Percentiles rank a stretch among this genome's conserved stretches.
These are phyloP conservation scores for Platanus orientalis DNA, from an alignment of 164 flowering plant genomes.

Conservation along the genomic window DNA sequence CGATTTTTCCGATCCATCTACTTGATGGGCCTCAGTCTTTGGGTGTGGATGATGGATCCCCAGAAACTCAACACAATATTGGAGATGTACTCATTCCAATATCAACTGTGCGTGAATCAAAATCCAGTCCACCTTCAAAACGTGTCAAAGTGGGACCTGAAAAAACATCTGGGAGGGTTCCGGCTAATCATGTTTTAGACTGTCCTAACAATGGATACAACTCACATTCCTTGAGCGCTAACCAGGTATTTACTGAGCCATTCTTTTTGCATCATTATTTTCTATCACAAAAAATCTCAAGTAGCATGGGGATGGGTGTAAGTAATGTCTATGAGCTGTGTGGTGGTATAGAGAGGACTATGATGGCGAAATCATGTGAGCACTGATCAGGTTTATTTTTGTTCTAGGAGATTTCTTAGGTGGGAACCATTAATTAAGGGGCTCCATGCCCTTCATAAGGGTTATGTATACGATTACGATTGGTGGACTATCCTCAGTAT, in stretches of 20 bases:
- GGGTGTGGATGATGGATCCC: conserved; percentile 34
- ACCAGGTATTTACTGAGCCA: conserved; percentile 33
- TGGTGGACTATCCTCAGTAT: too few species aligned
- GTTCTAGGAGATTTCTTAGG: too few species aligned
- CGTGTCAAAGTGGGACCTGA: conserved; percentile 54
- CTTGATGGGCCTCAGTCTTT: conserved; percentile 37
- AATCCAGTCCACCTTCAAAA: conserved; percentile 43
- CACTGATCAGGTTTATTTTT: neutral
- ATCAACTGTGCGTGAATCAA: conserved; percentile 30
- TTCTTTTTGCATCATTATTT: neutral
- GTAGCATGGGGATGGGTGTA: neutral
- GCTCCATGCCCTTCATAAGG: too few species aligned
- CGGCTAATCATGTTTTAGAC: conserved; percentile 19
- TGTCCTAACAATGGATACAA: conserved; percentile 36
- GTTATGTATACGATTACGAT: too few species aligned
- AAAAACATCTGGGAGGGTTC: conserved; percentile 23
- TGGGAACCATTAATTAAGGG: too few species aligned
- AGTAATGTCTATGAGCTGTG: neutral
- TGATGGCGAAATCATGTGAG: neutral
- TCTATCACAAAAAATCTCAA: neutral
- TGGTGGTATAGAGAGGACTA: too few species aligned
- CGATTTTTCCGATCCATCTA: conserved; percentile 24
- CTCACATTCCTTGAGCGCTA: conserved; percentile 30
- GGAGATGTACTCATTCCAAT: conserved; percentile 15
- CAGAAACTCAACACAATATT: conserved; percentile 28